A percentile compares a stretch with the other conserved stretches of the same genome.
Evolutionary conservation across 176 grass and related monocot species (phyloP).

Genomic region (Carex parvula): DNA sequence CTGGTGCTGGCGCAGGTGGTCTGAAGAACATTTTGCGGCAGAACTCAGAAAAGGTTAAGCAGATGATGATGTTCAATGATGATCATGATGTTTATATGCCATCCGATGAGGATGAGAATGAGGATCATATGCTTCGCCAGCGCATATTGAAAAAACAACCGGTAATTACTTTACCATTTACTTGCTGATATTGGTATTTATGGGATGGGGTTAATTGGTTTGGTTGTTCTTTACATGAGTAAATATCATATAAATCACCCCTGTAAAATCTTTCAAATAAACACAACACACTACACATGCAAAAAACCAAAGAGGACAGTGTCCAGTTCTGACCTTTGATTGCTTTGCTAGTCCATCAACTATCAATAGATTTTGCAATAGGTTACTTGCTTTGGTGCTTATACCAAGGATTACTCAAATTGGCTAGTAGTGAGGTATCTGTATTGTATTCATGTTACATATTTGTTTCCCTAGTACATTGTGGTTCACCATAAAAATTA

Average conservation of each 20-base stretch:
- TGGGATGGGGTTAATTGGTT: neutral
- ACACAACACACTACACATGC: neutral
- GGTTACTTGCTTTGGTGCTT: neutral
- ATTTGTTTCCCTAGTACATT: neutral
- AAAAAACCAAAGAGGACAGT: neutral
- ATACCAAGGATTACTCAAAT: neutral
- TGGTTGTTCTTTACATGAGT: neutral
- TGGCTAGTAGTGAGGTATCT: neutral
- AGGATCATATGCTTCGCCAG: conserved; percentile 57
- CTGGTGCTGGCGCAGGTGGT: conserved; percentile 13
- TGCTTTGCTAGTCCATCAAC: neutral
- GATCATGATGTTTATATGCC: conserved; percentile 72
- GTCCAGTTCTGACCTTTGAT: neutral
- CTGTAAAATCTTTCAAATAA: neutral
- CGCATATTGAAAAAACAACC: conserved; percentile 48
- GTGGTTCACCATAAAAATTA: neutral
- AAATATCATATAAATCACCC: neutral
- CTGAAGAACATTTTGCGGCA: conserved; percentile 43
- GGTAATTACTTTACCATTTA: conserved; percentile 43
- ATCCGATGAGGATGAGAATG: conserved; percentile 93
- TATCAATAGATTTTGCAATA: neutral
- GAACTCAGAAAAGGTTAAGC: conserved; percentile 77
- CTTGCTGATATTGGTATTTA: neutral
- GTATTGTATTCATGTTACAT: neutral
- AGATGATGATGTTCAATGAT: conserved; percentile 89